Evolutionary conservation across 257 asterid species (phyloP), one percentile per base, ranked within the genome.

Genomic region (Solanum chilense): DNA sequence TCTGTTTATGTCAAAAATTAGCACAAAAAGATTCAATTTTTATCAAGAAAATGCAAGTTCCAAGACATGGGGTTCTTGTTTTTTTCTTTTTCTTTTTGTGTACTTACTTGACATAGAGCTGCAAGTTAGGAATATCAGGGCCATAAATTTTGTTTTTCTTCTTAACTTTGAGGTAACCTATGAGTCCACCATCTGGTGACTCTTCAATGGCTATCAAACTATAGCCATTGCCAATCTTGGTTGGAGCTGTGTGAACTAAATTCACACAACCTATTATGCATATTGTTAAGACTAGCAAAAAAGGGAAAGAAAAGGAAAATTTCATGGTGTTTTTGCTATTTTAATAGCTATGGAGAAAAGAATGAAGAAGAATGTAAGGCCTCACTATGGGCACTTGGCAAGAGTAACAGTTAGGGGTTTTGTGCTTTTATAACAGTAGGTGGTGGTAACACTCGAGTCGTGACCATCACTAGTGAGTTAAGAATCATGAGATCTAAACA

Each of bases 31-130:
- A 76, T 12, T 76, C 60, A n/a, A n/a, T 1, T 74, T 73, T 39
- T 37, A 37, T 37, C 82, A 74, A 37, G 82, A 37, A 66, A 68
- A 68, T 68, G 39, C 23, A 27, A 68, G 75, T 29, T 16, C 74
- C 21, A 27, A 13, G 74, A 13, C 74, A 68, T 66, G 37, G 37
- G 74, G 73, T 25, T 66, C 35, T 25, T 5, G 8, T 64, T n/a
- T n/a, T n/a, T 58, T 10, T 33, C n/a, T 35, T 35, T 4, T 33
- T 33, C 1, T 6, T 37, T 33, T 33, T 20, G 64, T 3, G 25
- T 37, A 74, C 93, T 93, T 89, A 95, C 99, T 97, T 97, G 71
- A 96, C 98, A 89, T 88, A 93, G 92, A 97, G 98, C 90, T 96
- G 96, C 88, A 97, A 86, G 82, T 91, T 91, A 47, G 98, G 98